Evolutionary conservation across 257 asterid genomes (phyloP).

Genomic region (Fraxinus excelsior): DNA sequence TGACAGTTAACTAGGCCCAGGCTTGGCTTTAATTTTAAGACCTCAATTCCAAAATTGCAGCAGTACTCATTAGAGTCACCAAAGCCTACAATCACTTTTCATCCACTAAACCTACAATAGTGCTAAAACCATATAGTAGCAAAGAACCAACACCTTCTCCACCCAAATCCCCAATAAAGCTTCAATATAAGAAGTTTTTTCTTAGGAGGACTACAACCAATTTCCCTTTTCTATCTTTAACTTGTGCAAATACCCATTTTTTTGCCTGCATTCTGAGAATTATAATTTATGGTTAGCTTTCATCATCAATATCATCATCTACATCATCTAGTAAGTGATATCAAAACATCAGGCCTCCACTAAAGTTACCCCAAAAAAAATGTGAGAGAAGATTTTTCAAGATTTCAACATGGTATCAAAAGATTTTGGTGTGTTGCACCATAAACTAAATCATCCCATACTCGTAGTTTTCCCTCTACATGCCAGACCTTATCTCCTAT

Average conservation of each 20-base stretch:
- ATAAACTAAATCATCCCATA: slow-evolving; percentile 9
- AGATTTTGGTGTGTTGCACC: slow-evolving; percentile 2
- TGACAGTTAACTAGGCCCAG: background rate
- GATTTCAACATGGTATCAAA: slow-evolving; percentile 1
- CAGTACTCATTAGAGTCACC: background rate
- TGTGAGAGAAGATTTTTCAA: background rate
- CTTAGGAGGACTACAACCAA: background rate
- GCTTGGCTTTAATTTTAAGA: background rate
- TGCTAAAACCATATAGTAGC: background rate
- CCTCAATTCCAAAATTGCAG: background rate
- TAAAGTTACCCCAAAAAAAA: background rate
- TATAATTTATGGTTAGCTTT: background rate
- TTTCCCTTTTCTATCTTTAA: background rate
- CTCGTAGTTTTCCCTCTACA: background rate
- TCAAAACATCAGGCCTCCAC: background rate
- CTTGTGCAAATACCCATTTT: background rate
- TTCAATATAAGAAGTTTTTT: background rate
- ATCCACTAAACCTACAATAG: background rate
- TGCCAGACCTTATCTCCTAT: slow-evolving; percentile 17
- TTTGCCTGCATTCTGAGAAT: background rate
- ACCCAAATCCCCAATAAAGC: background rate
- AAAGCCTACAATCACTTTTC: background rate
- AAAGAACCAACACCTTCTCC: background rate
- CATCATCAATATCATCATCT: background rate
- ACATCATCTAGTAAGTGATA: background rate